phyloP scores from a whole-genome alignment of 768 basidiomycete species.

The Lentinula sp. region DNA sequence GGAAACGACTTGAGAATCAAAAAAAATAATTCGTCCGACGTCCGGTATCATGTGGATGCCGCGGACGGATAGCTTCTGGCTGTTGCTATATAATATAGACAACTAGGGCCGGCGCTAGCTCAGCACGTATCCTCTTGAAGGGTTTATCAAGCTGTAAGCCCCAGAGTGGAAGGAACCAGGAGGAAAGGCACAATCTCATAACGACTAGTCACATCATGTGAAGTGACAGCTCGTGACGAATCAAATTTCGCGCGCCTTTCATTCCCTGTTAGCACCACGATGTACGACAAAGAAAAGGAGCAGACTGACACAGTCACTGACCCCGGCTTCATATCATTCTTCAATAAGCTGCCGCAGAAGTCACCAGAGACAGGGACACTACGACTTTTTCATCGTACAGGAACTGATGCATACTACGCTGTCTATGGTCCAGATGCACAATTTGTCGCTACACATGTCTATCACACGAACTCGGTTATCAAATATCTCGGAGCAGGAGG shows the following conservation, averaged over 20 bases:
- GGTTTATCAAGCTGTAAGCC: no score
- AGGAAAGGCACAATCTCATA: no score
- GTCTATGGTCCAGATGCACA: slow-evolving; percentile 84
- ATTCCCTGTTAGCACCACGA: slow-evolving; percentile 9
- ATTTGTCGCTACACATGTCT: slow-evolving; percentile 80
- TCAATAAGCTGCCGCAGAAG: slow-evolving; percentile 52
- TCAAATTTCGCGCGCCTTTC: neutral
- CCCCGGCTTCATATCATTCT: slow-evolving; percentile 75
- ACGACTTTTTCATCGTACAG: slow-evolving; percentile 75
- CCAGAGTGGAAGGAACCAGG: no score
- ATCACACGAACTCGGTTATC: slow-evolving; percentile 85
- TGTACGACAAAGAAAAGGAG: slow-evolving; percentile 52
- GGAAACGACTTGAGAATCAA: neutral
- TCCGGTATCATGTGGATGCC: no score
- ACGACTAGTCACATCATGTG: neutral
- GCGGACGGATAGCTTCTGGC: no score
- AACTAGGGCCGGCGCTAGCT: no score
- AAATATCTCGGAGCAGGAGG: slow-evolving; percentile 79
- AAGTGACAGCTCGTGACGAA: neutral
- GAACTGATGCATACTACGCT: slow-evolving; percentile 68
- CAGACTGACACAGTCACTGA: slow-evolving; percentile 57
- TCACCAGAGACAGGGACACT: slow-evolving; percentile 77
- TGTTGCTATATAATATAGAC: no score
- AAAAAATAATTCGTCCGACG: no score
- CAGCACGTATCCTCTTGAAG: no score